A percentile compares a stretch with the other conserved stretches of the same genome.
Conservation (phyloP, 2,329 filamentous ascomycete species). For the Intubia oerlemansii region DNA sequence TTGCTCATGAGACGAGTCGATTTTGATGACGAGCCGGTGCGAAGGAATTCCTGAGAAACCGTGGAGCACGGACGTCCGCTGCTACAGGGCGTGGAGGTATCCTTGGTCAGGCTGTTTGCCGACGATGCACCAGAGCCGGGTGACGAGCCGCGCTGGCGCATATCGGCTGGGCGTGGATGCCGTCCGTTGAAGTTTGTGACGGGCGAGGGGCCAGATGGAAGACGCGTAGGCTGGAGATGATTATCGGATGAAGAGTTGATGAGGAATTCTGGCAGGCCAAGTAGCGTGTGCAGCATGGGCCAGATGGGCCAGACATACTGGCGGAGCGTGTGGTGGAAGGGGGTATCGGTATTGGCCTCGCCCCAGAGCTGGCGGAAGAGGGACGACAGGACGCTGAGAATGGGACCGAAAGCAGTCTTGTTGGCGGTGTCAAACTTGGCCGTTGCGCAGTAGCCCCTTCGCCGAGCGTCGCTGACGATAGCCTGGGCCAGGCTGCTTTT, state of each 20-base stretch:
- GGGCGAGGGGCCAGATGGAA: constrained; percentile 19
- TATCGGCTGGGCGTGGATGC: no score
- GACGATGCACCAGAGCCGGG: no score
- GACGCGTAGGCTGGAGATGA: constrained; percentile 17
- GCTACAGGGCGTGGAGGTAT: no score
- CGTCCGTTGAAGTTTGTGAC: no score
- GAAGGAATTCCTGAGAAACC: constrained; percentile 38
- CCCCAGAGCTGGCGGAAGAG: constrained; percentile 48
- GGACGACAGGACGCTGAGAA: constrained; percentile 42
- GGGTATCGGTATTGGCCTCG: constrained; percentile 41
- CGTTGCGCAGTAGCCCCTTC: constrained; percentile 41
- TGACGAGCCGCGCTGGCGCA: no score
- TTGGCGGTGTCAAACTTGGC: constrained; percentile 44
- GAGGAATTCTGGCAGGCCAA: constrained; percentile 49
- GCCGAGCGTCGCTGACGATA: constrained; percentile 36
- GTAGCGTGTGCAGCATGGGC: constrained; percentile 38
- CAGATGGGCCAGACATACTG: constrained; percentile 41
- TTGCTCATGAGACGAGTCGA: constrained; percentile 66
- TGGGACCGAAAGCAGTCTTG: constrained; percentile 37
- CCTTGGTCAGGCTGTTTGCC: no score
- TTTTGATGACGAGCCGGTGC: constrained; percentile 35
- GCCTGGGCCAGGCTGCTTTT: constrained; percentile 45
- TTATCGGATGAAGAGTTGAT: no score
- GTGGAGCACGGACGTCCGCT: no score
- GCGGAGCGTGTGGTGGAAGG: constrained; percentile 38